A percentile compares a stretch with the other conserved stretches of the same genome.
phyloP scores from a whole-genome alignment of 805 yeast genomes.

The Candida nanaspora region DNA sequence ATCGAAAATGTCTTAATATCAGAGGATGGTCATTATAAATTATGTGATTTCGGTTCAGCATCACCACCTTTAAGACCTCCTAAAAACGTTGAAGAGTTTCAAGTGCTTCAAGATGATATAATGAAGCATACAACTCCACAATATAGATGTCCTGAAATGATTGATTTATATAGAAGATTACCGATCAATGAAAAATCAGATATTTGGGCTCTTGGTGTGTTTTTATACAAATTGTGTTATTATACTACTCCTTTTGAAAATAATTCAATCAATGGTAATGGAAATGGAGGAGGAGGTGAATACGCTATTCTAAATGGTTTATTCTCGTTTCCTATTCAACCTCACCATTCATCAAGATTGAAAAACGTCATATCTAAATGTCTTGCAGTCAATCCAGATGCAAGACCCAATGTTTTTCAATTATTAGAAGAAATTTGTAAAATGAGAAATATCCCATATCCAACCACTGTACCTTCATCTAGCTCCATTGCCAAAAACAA shows the following conservation, averaged over 20 bases:
- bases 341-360: conserved; percentile 53
- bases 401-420: conserved; percentile 70
- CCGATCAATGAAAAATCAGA: conserved; percentile 80
- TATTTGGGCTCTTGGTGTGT: conserved; percentile 80
- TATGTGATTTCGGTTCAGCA: conserved; percentile 82
- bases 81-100: conserved; percentile 49
- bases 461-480: conserved; percentile 6
- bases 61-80: conserved; percentile 62
- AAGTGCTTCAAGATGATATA: conserved; percentile 56
- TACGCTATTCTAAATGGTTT: conserved; percentile 52
- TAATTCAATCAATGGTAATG: conserved; percentile 27
- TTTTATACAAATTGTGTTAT: conserved; percentile 69
- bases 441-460: conserved; percentile 44
- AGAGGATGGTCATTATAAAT: conserved; percentile 49
- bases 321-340: conserved; percentile 45
- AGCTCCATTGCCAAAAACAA: conserved; percentile 9
- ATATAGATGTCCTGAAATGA: conserved; percentile 80
- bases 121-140: conserved; percentile 81
- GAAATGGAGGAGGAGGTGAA: conserved; percentile 42
- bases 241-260: conserved; percentile 79
- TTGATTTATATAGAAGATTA: conserved; percentile 58
- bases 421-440: conserved; percentile 59
- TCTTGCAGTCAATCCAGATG: conserved; percentile 57
- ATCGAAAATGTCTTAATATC: conserved; percentile 74
- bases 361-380: conserved; percentile 57